Percentiles rank a stretch among this genome's conserved stretches.
These are phyloP conservation scores for Platanthera zijinensis DNA, from an alignment of 106 monocot genomes.

Conservation along the genomic window DNA sequence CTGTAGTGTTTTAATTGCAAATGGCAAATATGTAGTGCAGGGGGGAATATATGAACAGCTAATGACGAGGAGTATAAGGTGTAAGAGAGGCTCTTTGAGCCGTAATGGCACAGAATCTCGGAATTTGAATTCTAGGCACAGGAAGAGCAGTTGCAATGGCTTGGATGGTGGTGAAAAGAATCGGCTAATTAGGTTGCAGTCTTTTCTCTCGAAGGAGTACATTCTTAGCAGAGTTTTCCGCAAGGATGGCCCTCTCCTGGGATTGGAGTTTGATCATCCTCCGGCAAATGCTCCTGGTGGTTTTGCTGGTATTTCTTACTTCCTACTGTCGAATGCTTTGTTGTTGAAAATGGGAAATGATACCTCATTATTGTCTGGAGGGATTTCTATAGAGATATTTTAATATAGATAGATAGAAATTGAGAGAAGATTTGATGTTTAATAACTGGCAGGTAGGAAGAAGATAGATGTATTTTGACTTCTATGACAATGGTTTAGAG, in stretches of 20 bases:
- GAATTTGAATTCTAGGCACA: not conserved
- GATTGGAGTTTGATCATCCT: conserved; percentile 62
- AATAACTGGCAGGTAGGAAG: not conserved
- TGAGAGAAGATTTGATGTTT: not conserved
- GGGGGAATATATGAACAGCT: not conserved
- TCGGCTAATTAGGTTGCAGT: conserved; percentile 23
- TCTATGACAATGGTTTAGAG: not conserved
- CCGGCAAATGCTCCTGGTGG: conserved; percentile 30
- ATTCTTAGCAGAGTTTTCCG: conserved; percentile 77
- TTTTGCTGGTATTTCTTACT: conserved; percentile 32
- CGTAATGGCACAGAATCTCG: not conserved
- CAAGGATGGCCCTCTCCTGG: conserved; percentile 92
- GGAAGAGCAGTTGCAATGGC: not conserved
- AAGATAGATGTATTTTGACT: not conserved
- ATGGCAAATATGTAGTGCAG: not conserved
- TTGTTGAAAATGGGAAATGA: not conserved
- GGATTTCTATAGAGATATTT: not conserved
- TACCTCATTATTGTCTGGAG: not conserved
- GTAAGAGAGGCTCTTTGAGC: not conserved
- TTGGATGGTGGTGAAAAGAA: conserved; percentile 14
- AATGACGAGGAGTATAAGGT: not conserved
- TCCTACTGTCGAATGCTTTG: not conserved
- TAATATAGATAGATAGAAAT: not conserved
- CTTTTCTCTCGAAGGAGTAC: conserved; percentile 61
- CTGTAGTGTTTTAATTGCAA: not conserved